phyloP scores from a whole-genome alignment of 2,329 filamentous ascomycete species.

The Neonectria hederae region DNA sequence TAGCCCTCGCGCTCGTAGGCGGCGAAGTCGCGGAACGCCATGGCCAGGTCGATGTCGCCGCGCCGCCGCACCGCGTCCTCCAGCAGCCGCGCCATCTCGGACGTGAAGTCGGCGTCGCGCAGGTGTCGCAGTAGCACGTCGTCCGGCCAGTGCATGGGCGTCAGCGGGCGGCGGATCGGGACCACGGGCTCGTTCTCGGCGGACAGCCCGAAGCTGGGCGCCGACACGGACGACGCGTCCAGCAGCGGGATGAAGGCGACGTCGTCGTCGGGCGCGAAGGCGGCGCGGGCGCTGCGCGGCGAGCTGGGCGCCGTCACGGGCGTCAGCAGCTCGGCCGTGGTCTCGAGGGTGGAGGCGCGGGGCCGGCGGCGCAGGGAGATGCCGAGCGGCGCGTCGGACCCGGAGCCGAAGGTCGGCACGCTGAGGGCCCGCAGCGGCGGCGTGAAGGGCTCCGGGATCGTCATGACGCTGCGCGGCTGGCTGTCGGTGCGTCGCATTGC shows the following conservation, averaged over 20 bases:
- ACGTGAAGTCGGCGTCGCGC: constrained; percentile 53
- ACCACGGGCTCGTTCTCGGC: constrained; percentile 29
- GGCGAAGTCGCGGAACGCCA: constrained; percentile 48
- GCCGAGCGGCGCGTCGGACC: constrained; percentile 27
- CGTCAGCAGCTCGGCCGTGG: constrained; percentile 35
- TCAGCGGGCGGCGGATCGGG: constrained; percentile 30
- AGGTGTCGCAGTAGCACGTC: constrained; percentile 54
- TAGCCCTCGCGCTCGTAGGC: constrained; percentile 51
- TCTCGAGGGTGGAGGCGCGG: constrained; percentile 46
- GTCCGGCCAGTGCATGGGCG: constrained; percentile 49
- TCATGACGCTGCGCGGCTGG: constrained; percentile 25
- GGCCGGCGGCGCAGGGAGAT: constrained; percentile 28
- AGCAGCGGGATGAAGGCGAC: constrained; percentile 47
- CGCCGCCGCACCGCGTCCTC: constrained; percentile 48
- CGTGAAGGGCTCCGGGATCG: constrained; percentile 37
- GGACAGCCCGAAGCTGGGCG: constrained; percentile 13
- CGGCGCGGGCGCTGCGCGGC: constrained; percentile 30
- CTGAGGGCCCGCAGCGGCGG: constrained; percentile 42
- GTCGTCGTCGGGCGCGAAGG: constrained; percentile 44
- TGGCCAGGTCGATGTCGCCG: constrained; percentile 45
- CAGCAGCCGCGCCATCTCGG: constrained; percentile 50
- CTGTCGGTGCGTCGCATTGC: constrained; percentile 33
- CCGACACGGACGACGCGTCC: constrained; percentile 14
- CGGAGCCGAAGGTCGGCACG: constrained; percentile 35
- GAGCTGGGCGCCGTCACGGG: constrained; percentile 39